Percentiles rank a stretch among this genome's conserved stretches.
Evolutionary conservation across 2,329 filamentous ascomycete genomes (phyloP).

Genomic region (Endoconidiophora laricicola): DNA sequence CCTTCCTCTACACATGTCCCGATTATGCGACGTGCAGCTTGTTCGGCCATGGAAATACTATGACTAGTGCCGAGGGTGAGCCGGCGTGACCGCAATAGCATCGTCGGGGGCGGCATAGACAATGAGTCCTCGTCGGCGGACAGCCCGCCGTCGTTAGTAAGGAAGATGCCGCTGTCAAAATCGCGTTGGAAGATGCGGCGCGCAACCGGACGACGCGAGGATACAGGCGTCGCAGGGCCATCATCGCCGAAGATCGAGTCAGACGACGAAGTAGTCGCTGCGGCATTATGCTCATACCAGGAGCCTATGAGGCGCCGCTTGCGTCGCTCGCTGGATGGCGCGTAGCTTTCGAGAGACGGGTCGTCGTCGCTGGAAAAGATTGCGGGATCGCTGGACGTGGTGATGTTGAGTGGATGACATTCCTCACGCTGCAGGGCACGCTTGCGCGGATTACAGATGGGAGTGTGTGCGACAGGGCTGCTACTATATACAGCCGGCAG

Average conservation of each 20-base stretch:
- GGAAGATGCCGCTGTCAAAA: constrained; percentile 52
- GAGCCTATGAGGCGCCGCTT: constrained; percentile 50
- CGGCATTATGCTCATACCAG: constrained; percentile 42
- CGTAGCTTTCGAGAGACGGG: constrained; percentile 47
- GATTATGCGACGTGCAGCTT: constrained; percentile 29
- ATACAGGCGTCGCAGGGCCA: constrained; percentile 13
- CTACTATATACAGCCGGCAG: constrained; percentile 21
- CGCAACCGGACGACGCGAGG: constrained; percentile 18
- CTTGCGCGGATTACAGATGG: constrained; percentile 24
- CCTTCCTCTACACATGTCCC: constrained; percentile 39
- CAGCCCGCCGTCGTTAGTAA: constrained; percentile 33
- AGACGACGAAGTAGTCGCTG: constrained; percentile 28
- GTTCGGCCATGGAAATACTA: constrained; percentile 25
- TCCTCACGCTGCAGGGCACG: constrained; percentile 20
- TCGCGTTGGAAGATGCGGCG: constrained; percentile 41
- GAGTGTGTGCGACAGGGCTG: neutral
- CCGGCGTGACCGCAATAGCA: neutral
- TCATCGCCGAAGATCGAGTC: constrained; percentile 30
- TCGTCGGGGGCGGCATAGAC: constrained; percentile 3
- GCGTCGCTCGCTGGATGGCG: constrained; percentile 28
- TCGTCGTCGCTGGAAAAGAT: constrained; percentile 61
- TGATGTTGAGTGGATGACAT: constrained; percentile 22
- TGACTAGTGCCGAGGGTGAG: constrained; percentile 6
- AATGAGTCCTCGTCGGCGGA: constrained; percentile 2
- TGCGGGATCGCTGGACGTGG: constrained; percentile 53